Evolutionary conservation across 1,284 basidiomycete species (phyloP).

Genomic region (Puccinia novopanici): DNA sequence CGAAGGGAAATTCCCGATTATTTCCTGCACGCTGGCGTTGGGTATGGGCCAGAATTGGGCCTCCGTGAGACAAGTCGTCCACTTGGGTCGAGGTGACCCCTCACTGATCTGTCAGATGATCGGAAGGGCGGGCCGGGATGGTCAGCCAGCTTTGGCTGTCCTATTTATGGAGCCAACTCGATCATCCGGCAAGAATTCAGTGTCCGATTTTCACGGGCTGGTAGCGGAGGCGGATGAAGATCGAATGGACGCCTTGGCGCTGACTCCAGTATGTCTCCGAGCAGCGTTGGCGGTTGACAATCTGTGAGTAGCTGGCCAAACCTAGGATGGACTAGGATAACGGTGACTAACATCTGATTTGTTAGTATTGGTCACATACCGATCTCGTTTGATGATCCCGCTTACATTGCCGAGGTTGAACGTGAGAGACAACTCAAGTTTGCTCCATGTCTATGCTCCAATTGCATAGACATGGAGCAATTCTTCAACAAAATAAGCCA

Average conservation of each 20-base stretch:
- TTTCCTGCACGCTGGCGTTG: background rate
- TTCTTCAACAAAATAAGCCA: background rate
- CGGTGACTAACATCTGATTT: background rate
- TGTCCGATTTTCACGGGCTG: background rate
- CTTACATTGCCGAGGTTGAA: conserved; percentile 8
- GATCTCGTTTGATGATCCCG: conserved; percentile 5
- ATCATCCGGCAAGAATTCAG: background rate
- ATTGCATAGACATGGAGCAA: background rate
- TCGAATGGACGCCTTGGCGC: background rate
- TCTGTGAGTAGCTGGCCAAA: background rate
- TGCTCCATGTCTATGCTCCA: conserved; percentile 12
- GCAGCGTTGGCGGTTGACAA: background rate
- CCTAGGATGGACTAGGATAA: background rate
- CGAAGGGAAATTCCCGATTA: background rate
- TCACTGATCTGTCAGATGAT: background rate
- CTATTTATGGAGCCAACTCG: background rate
- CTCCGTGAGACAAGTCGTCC: background rate
- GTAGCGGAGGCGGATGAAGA: conserved; percentile 5
- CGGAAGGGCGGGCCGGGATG: background rate
- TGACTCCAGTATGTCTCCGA: background rate
- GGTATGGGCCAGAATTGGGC: background rate
- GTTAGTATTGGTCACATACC: conserved; percentile 15
- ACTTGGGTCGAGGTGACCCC: background rate
- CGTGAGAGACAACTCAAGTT: conserved; percentile 7
- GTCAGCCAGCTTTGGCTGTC: background rate